A percentile compares a stretch with the other conserved stretches of the same genome.
phyloP scores from a whole-genome alignment of 2,329 filamentous ascomycete genomes.

The Colletotrichum tanaceti region DNA sequence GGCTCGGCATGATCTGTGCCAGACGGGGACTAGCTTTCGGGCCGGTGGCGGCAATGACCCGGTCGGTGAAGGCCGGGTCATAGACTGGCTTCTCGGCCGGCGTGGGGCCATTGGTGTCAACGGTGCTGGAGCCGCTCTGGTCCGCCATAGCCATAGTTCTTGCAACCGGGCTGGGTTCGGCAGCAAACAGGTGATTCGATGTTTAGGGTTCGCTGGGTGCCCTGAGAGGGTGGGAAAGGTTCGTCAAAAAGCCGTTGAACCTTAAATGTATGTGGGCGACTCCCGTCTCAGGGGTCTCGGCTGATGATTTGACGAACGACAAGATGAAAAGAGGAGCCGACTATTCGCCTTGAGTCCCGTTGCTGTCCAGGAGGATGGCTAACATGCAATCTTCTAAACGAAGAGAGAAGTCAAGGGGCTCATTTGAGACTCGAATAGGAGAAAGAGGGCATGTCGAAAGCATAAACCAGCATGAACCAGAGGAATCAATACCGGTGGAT shows the following conservation, averaged over 20 bases:
- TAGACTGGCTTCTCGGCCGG: conserved; percentile 37
- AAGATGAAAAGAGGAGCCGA: not conserved
- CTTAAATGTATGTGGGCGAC: conserved; percentile 2
- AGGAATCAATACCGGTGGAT: not conserved
- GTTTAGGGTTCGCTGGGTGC: not conserved
- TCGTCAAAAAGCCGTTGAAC: conserved; percentile 23
- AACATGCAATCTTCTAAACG: not conserved
- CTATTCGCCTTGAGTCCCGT: not conserved
- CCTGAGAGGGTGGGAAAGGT: conserved; percentile 1
- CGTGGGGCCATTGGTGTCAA: not conserved
- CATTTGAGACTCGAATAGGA: not conserved
- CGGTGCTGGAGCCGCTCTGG: not conserved
- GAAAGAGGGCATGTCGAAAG: not conserved
- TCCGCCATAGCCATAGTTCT: conserved; percentile 24
- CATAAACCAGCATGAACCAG: not conserved
- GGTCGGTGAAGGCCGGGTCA: conserved; percentile 65
- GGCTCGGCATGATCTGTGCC: conserved; percentile 66
- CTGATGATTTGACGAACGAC: not conserved
- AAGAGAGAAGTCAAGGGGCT: conserved; percentile 11
- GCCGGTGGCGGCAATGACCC: conserved; percentile 73
- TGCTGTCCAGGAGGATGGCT: no score
- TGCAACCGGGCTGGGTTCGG: conserved; percentile 1
- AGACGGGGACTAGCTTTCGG: conserved; percentile 70
- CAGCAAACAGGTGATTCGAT: not conserved
- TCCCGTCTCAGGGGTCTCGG: conserved; percentile 3